Conservation (phyloP, 139 green algal species). For the Coelastrella sp. region DNA sequence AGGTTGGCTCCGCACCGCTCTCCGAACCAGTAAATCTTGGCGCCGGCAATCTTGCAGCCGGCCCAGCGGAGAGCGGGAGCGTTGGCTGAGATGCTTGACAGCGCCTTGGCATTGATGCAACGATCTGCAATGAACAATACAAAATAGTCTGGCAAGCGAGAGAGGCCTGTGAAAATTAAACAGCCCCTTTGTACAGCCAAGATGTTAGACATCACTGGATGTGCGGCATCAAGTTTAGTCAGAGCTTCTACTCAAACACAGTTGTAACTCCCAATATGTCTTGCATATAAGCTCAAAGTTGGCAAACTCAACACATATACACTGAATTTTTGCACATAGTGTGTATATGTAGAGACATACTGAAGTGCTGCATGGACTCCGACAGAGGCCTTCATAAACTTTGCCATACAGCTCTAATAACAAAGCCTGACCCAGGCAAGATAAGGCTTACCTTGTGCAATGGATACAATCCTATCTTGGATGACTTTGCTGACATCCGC, state of each 20-base stretch:
- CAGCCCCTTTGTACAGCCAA: too few species aligned
- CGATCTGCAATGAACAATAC: not conserved
- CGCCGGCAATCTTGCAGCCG: not conserved
- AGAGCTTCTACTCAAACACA: too few species aligned
- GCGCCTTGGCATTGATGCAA: not conserved
- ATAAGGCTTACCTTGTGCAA: not conserved
- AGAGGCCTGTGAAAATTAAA: not conserved
- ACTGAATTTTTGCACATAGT: too few species aligned
- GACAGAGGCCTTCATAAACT: too few species aligned
- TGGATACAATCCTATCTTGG: not conserved
- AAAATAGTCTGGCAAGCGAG: not conserved
- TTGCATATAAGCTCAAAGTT: too few species aligned
- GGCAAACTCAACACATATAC: too few species aligned
- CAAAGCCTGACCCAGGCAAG: not conserved
- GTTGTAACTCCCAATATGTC: too few species aligned
- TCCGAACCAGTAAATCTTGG: slow-evolving; percentile 37
- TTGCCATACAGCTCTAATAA: not conserved
- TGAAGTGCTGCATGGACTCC: too few species aligned
- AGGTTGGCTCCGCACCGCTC: slow-evolving; percentile 36
- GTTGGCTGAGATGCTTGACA: not conserved
- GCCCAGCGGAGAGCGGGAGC: not conserved
- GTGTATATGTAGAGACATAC: too few species aligned
- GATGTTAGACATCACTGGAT: too few species aligned
- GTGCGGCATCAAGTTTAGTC: too few species aligned
- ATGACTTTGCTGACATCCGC: not conserved